Conservation (phyloP, 139 green algal genomes). For the Coccomyxa sp. region DNA sequence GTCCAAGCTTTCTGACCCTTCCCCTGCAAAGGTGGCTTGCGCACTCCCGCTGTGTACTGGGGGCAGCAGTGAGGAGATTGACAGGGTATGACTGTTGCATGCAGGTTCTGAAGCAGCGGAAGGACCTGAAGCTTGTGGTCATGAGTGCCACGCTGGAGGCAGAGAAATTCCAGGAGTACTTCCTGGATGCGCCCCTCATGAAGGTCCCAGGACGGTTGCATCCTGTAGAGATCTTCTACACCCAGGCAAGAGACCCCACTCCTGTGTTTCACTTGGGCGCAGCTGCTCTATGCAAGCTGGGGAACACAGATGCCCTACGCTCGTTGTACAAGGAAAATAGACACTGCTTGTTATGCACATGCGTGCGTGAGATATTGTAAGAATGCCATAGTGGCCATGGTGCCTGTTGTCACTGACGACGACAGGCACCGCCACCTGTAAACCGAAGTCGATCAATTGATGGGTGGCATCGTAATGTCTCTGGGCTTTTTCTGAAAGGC, state of each 20-base stretch:
- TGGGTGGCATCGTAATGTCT: too few species aligned
- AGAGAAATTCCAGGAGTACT: constrained; percentile 99
- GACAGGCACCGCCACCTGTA: too few species aligned
- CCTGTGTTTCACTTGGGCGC: too few species aligned
- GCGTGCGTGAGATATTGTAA: too few species aligned
- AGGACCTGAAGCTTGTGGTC: constrained; percentile 97
- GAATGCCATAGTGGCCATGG: too few species aligned
- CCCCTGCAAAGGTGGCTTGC: neutral
- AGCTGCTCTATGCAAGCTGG: too few species aligned
- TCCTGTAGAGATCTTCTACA: constrained; percentile 99
- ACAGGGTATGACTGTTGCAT: neutral
- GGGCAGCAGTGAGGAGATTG: neutral
- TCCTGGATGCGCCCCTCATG: constrained; percentile 92
- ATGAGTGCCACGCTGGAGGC: constrained; percentile 99
- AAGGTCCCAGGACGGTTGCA: constrained; percentile 96
- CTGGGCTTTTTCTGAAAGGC: too few species aligned
- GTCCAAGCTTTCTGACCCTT: neutral
- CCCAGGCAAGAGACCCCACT: constrained; percentile 54
- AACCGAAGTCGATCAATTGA: too few species aligned
- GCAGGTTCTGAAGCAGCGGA: constrained; percentile 78
- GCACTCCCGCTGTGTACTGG: neutral
- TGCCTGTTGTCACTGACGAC: too few species aligned
- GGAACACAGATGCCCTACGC: too few species aligned
- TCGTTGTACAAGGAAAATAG: too few species aligned
- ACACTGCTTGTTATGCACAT: too few species aligned